Base-by-base conservation (phyloP, 371 early-diverging fungal genomes). In the Lichtheimia ornata region DNA sequence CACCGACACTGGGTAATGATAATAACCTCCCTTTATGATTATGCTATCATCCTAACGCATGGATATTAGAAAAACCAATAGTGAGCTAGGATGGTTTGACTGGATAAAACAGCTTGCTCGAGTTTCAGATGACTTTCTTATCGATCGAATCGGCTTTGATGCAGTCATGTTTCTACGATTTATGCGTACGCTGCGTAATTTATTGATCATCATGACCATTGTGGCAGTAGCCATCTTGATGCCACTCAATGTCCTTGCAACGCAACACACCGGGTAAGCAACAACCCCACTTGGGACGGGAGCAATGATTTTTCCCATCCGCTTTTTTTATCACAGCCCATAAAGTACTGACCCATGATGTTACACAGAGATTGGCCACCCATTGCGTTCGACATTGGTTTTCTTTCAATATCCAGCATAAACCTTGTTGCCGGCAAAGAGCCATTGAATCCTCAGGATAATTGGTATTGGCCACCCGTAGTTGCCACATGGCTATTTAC, bases 141-240 rank as follows among this genome's bases (percentile, higher is more conserved):
- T 91, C 17, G 71, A 79, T 22, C 80, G 84, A 41, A 84, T 93
- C n/a, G 94, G 91, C 22, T 71, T 90, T 20, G 94, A 94, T 66
- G 89, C 92, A 17, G 87, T 92, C 44, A 69, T 94, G 45, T 90
- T 89, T 65, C 73, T 94, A 53, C 84, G 90, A 24, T 92, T 92
- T 63, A 50, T 91, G 27, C 83, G 86, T 25, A 67, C 88, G 51
- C 74, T 84, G 51, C 77, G 84, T 50, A 69, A 74, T 13, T 65
- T 89, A 18, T 74, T 92, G 44, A 59, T 78, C 20, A 67, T 74
- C 47, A 76, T 88, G 67, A 77, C 82, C 6, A 35, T 88, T 11
- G 40, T 90, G n/a, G 91, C 88, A 7, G 67, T 84, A 50, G 71
- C 82, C 53, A 74, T 70, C 30, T 77, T 87, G 24, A 79, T 92